Conservation (phyloP, 768 basidiomycete genomes). For the Termitomyces sp. region DNA sequence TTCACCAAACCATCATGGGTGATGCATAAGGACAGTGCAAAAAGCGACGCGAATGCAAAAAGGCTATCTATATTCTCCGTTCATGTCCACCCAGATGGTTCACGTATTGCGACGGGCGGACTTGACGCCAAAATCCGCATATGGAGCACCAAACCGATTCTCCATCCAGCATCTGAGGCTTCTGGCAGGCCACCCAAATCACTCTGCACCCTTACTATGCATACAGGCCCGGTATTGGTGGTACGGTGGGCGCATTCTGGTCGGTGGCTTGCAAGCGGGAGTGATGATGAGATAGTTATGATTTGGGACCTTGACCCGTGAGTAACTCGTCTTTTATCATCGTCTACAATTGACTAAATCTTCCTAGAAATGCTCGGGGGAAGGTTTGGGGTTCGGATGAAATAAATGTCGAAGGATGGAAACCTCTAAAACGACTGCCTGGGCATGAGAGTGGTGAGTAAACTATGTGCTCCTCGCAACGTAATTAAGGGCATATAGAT, state of each 20-base stretch:
- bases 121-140: slow-evolving; percentile 94
- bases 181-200: slow-evolving; percentile 77
- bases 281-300: slow-evolving; percentile 94
- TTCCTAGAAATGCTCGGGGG: slow-evolving; percentile 63
- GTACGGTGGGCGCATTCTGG: slow-evolving; percentile 95
- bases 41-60: slow-evolving; percentile 56
- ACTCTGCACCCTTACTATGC: slow-evolving; percentile 87
- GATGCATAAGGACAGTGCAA: slow-evolving; percentile 70
- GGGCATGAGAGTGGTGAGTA: slow-evolving; percentile 89
- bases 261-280: slow-evolving; percentile 90
- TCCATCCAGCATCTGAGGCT: slow-evolving; percentile 63
- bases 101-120: slow-evolving; percentile 95
- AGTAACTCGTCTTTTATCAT: slow-evolving; percentile 28
- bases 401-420: slow-evolving; percentile 97
- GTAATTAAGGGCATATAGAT: slow-evolving; percentile 42
- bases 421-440: slow-evolving; percentile 83
- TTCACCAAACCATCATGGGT: slow-evolving; percentile 92
- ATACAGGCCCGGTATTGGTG: slow-evolving; percentile 88
- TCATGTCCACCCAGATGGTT: slow-evolving; percentile 93
- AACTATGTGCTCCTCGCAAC: neutral
- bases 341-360: slow-evolving; percentile 1
- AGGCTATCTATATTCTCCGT: slow-evolving; percentile 86
- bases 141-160: slow-evolving; percentile 94
- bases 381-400: slow-evolving; percentile 95
- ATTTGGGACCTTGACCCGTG: slow-evolving; percentile 97